Conservation (phyloP, 441 rosid species). For the Raphanus hybrid region DNA sequence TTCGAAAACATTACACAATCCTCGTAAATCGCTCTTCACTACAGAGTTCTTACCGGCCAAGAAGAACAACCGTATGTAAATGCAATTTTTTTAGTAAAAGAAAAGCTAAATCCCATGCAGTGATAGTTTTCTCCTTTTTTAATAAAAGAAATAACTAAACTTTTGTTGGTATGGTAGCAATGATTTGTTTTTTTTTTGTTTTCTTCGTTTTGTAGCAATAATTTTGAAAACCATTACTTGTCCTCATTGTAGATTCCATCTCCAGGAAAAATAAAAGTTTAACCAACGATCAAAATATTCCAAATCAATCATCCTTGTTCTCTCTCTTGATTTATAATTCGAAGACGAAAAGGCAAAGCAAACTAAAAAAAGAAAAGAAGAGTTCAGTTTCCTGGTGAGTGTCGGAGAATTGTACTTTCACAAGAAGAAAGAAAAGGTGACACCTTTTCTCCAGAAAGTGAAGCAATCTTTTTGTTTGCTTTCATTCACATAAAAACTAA, state of each 20-base stretch:
- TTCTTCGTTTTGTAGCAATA: slow-evolving; percentile 2
- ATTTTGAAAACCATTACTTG: slow-evolving; percentile 19
- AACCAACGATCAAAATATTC: slow-evolving; percentile 29
- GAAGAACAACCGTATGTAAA: slow-evolving; percentile 27
- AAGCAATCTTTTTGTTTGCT: slow-evolving; percentile 19
- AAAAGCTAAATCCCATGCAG: slow-evolving; percentile 11
- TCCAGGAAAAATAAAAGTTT: slow-evolving; percentile 12
- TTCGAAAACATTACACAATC: slow-evolving; percentile 12
- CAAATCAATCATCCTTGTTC: slow-evolving; percentile 18
- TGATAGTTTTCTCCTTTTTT: slow-evolving; percentile 23
- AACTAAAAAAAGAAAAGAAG: neutral
- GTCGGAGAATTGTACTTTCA: slow-evolving; percentile 20
- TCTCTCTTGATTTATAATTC: slow-evolving; percentile 23
- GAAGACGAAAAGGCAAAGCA: neutral
- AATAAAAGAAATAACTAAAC: neutral
- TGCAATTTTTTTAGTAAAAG: neutral
- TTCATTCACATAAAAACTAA: slow-evolving; percentile 12
- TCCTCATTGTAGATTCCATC: slow-evolving; percentile 36
- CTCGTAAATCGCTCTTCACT: slow-evolving; percentile 26
- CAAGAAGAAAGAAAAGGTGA: slow-evolving; percentile 34
- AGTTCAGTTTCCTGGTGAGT: slow-evolving; percentile 10
- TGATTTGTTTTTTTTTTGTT: slow-evolving; percentile 4
- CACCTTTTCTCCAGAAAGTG: slow-evolving; percentile 28
- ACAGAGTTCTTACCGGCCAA: slow-evolving; percentile 21
- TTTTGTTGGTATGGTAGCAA: slow-evolving; percentile 13